Percentiles rank a stretch among this genome's conserved stretches.
Conservation (phyloP, 805 yeast species). For the Blastobotrys peoriensis region DNA sequence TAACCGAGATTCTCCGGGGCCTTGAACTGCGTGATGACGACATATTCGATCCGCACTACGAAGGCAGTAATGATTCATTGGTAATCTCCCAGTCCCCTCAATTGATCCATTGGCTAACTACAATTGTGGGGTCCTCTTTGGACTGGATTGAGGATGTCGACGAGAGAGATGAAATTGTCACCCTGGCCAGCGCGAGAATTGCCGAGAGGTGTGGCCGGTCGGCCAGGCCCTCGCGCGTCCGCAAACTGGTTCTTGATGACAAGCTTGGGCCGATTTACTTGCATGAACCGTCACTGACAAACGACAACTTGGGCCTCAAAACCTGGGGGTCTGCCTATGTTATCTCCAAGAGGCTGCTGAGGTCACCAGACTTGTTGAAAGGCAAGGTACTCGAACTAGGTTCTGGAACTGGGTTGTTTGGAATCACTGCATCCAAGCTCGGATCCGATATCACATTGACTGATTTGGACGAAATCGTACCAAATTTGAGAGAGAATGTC, state of each 20-base stretch:
- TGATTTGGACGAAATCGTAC: conserved; percentile 72
- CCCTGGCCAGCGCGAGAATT: conserved; percentile 56
- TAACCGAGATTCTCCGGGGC: conserved; percentile 13
- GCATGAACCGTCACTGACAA: conserved; percentile 79
- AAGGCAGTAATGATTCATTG: conserved; percentile 3
- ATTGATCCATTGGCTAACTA: conserved; percentile 30
- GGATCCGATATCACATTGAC: conserved; percentile 55
- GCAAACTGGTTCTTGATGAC: conserved; percentile 44
- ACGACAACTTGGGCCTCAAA: conserved; percentile 82
- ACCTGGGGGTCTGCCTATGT: conserved; percentile 94
- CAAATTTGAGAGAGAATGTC: conserved; percentile 58
- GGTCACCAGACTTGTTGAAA: conserved; percentile 22
- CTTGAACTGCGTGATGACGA: conserved; percentile 15
- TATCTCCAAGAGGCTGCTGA: conserved; percentile 47
- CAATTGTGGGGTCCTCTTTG: conserved; percentile 31
- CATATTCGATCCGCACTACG: conserved; percentile 15
- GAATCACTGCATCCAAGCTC: conserved; percentile 56
- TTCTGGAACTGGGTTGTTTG: conserved; percentile 89
- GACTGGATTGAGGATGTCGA: conserved; percentile 38
- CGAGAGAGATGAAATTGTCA: conserved; percentile 36
- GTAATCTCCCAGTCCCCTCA: conserved; percentile 11
- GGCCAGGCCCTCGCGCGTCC: conserved; percentile 64
- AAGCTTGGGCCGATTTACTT: conserved; percentile 33
- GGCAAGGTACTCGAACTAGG: conserved; percentile 61
- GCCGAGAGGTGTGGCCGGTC: conserved; percentile 82